phyloP scores from a whole-genome alignment of 345 rosid species.

The Balakata baccata region DNA sequence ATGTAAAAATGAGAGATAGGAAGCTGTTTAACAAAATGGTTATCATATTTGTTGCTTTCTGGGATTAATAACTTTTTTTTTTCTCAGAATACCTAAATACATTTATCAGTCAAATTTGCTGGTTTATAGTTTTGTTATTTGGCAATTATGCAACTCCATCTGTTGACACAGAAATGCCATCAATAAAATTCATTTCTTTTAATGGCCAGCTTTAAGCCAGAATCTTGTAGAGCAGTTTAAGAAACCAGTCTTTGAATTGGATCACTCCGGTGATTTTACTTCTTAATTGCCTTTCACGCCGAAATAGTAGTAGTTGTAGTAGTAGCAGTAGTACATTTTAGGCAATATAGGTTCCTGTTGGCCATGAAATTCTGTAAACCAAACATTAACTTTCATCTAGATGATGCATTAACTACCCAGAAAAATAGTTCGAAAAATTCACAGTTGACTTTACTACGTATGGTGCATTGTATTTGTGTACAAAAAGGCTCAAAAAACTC shows the following conservation, averaged over 20 bases:
- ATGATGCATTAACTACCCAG: background rate
- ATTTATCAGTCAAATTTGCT: background rate
- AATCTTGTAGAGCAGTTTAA: background rate
- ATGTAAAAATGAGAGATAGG: background rate
- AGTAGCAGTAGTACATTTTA: no score
- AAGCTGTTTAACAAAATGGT: background rate
- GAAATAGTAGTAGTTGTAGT: no score
- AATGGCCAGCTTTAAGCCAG: background rate
- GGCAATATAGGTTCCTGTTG: background rate
- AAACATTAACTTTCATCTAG: background rate
- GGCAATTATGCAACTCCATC: background rate
- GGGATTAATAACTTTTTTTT: background rate
- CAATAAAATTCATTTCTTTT: background rate
- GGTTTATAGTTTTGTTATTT: background rate
- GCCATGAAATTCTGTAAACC: background rate
- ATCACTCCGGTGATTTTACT: no score
- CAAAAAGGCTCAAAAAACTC: background rate
- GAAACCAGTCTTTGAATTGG: background rate
- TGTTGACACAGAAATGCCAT: background rate
- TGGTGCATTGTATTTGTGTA: background rate
- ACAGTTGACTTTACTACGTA: background rate
- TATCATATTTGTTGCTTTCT: slow-evolving; percentile 1
- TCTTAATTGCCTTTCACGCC: no score
- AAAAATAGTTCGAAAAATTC: background rate
- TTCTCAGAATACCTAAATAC: background rate